Base-by-base conservation (phyloP, 495 filamentous ascomycete species). In the Penicillium macrosclerotiorum region DNA sequence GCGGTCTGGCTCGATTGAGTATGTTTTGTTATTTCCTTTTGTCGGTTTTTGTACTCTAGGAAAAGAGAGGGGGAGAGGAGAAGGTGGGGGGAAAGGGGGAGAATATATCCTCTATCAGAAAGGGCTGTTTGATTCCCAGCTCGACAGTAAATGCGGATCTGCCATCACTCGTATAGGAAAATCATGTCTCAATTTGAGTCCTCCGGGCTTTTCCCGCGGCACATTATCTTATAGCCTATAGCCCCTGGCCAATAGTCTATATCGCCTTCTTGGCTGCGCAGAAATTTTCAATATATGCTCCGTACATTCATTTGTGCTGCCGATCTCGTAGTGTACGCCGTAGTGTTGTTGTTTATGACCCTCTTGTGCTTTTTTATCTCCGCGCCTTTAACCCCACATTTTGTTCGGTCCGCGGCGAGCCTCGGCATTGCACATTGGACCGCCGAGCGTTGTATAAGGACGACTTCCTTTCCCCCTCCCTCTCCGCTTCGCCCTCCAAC, bases 371-470 rank as follows among this genome's bases (percentile, higher is more conserved):
- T n/a, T n/a, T n/a, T n/a, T 24, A 20, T 29, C 30, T 31, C 37
- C 35, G 17, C n/a, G n/a, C 17, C n/a, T 2, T 0, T 25, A 43
- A 58, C 48, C 51, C 56, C 50, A 53, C 54, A 52, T 42, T 52
- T 63, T 54, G 58, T 49, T 61, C 60, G 60, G 57, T 54, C 60
- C 54, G 45, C 44, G 44, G 40, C 42, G 54, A 45, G 52, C 61
- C 61, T 64, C 61, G 61, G 61, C 58, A 59, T 23, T 59, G 17
- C 23, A 6, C 19, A n/a, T 30, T 17, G 6, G 13, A 45, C 20
- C 42, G n/a, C 53, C 45, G 48, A 55, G 26, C 24, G 11, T 33
- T 50, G 40, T 62, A 62, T 62, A 59, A 59, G 52, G 45, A 37
- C 42, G 18, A 24, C 34, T 19, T 11, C 19, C 17, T 36, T 41